These are phyloP conservation scores for Populus alba DNA, from an alignment of 345 rosid species.

Conservation along the genomic window DNA sequence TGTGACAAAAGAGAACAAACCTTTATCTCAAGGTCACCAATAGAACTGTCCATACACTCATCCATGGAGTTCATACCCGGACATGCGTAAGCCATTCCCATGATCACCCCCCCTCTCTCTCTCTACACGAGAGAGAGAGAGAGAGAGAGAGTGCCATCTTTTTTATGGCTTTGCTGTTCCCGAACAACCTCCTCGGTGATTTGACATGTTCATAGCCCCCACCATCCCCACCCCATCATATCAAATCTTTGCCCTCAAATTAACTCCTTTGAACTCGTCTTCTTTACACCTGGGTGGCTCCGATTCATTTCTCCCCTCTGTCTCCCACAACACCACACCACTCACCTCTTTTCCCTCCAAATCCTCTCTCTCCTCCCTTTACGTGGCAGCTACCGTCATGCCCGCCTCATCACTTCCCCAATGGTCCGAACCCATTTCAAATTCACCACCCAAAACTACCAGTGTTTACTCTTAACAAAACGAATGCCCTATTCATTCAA, in stretches of 20 bases:
- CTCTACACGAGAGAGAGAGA: too few relatives aligned
- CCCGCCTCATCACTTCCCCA: background rate
- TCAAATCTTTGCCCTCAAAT: conserved; percentile 21
- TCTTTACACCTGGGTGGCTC: conserved; percentile 22
- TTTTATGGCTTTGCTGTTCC: background rate
- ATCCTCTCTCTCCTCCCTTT: background rate
- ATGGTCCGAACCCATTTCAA: background rate
- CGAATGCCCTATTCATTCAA: background rate
- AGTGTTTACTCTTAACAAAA: background rate
- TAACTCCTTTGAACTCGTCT: background rate
- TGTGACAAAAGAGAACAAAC: background rate
- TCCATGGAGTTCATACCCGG: background rate
- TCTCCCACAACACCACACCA: conserved; percentile 13
- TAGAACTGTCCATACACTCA: background rate
- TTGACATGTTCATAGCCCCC: conserved; percentile 13
- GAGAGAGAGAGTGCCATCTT: background rate
- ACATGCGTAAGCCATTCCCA: background rate
- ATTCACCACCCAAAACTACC: background rate
- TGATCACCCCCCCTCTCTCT: background rate
- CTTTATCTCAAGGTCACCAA: background rate
- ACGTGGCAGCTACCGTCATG: conserved; percentile 18
- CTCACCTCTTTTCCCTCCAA: conserved; percentile 16
- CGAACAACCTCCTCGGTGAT: conserved; percentile 21
- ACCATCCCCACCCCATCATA: conserved; percentile 10
- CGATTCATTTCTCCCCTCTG: conserved; percentile 23